A percentile compares a stretch with the other conserved stretches of the same genome.
Conservation (phyloP, 129 eudicot species). For the sunflower (Helianthus annuus) region DNA sequence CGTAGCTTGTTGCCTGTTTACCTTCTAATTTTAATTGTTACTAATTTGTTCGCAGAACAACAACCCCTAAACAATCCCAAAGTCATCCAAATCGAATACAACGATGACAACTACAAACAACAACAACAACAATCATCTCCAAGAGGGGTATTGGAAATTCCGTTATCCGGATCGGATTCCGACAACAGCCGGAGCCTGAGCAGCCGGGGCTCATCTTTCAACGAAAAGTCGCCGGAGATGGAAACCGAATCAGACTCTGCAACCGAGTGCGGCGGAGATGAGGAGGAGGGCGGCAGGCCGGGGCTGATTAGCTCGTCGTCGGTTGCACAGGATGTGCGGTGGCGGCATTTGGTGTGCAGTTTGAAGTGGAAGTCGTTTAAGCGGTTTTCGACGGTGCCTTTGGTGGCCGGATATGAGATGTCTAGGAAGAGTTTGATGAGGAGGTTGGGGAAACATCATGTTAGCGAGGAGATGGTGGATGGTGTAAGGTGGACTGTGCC, state of each 20-base stretch:
- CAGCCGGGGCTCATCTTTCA: slow-evolving; percentile 43
- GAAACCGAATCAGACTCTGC: slow-evolving; percentile 10
- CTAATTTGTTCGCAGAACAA: slow-evolving; percentile 7
- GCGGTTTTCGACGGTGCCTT: slow-evolving; percentile 51
- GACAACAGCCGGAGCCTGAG: slow-evolving; percentile 51
- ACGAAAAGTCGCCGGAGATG: slow-evolving; percentile 28
- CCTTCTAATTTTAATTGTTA: no score
- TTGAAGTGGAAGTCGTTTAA: slow-evolving; percentile 51
- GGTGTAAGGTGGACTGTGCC: slow-evolving; percentile 42
- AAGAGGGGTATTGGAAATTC: slow-evolving; percentile 67
- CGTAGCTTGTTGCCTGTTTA: no score
- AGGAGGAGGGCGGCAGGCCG: slow-evolving; percentile 17
- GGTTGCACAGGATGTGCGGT: slow-evolving; percentile 29
- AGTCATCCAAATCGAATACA: slow-evolving; percentile 24
- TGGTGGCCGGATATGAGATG: slow-evolving; percentile 46
- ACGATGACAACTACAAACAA: slow-evolving; percentile 31
- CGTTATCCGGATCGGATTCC: slow-evolving; percentile 58
- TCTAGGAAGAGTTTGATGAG: slow-evolving; percentile 51
- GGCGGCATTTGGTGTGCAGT: slow-evolving; percentile 51
- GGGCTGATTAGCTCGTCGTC: slow-evolving; percentile 16
- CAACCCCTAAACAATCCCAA: background rate
- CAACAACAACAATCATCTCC: slow-evolving; percentile 42
- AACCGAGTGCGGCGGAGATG: slow-evolving; percentile 15
- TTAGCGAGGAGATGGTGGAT: slow-evolving; percentile 38
- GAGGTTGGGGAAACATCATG: slow-evolving; percentile 46